Conservation (phyloP, 352 stramenopile species). For the Phytophthora pini region DNA sequence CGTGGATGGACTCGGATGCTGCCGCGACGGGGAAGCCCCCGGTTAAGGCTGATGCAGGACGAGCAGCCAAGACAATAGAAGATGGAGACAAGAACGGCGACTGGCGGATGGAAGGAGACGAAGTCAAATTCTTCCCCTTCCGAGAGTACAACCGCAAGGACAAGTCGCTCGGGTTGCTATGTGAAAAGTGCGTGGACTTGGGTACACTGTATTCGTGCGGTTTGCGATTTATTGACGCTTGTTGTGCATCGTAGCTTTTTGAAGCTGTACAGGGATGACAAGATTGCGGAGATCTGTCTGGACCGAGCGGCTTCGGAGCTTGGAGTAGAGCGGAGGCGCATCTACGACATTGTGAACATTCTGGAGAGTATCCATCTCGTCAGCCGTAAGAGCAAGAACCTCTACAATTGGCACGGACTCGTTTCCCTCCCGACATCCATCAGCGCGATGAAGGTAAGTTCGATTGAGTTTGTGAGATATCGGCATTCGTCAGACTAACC, state of each 20-base stretch:
- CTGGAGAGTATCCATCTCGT: slow-evolving; percentile 96
- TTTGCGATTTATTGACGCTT: slow-evolving; percentile 10
- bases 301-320: slow-evolving; percentile 72
- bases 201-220: neutral
- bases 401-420: slow-evolving; percentile 93
- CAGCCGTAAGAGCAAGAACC: slow-evolving; percentile 96
- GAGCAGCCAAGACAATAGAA: slow-evolving; percentile 9
- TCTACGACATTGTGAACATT: slow-evolving; percentile 99
- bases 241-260: slow-evolving; percentile 60
- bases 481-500: neutral
- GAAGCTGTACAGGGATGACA: slow-evolving; percentile 70
- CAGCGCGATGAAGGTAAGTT: slow-evolving; percentile 72
- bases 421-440: slow-evolving; percentile 70
- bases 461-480: neutral
- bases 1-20: slow-evolving; percentile 29
- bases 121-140: slow-evolving; percentile 69
- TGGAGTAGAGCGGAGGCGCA: slow-evolving; percentile 92
- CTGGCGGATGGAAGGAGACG: slow-evolving; percentile 41
- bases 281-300: slow-evolving; percentile 80
- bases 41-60: slow-evolving; percentile 5
- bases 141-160: slow-evolving; percentile 90
- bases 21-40: slow-evolving; percentile 11
- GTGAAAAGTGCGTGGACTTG: slow-evolving; percentile 75
- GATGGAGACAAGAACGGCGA: slow-evolving; percentile 36
- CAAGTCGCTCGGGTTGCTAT: slow-evolving; percentile 85